Base-by-base conservation (phyloP, 805 yeast species). In the Candida patagonica region DNA sequence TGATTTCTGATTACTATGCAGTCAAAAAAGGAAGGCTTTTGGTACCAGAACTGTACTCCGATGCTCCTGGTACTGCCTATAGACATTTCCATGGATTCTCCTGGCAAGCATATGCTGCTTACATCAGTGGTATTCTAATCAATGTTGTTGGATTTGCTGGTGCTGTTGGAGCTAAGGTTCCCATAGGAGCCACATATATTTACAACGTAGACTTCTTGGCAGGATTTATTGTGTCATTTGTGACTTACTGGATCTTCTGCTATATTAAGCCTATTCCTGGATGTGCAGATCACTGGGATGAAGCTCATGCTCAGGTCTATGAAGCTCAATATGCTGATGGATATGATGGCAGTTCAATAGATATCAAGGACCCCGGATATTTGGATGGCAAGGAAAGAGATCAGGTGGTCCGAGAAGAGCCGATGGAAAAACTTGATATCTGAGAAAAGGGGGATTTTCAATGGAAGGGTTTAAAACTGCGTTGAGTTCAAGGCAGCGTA, bases 61-160 rank as follows among this genome's bases (percentile, higher is more conserved):
- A 68, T 30, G 52, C 55, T 48, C 57, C 61, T 4, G 62, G 63
- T 24, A 55, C 68, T 6, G 59, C 63, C 41, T 87, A 86, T 63
- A 71, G 70, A 62, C 85, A 73, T 62, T 70, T 72, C 52, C 61
- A 65, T 35, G 95, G 95, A 29, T 51, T 74, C 59, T 84, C 85
- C 56, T 83, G 94, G 92, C 70, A 94, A 57, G 95, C 89, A 1
- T 77, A 74, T 49, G 74, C 69, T 24, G 92, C 95, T 1, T 86
- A 86, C 57, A 57, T 86, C 48, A 69, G 78, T 49, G 95, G 95
- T 41, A 78, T 87, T 43, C 65, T 76, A 26, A 92, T 94, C 35
- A 86, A 85, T 53, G 78, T 86, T 54, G 81, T 81, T 16, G 96
- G 96, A 1, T 86, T 86, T 51, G 89, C 80, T 5, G 66, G 94